Evolutionary conservation across 768 basidiomycete species (phyloP).

Genomic region (Daedalea quercina): DNA sequence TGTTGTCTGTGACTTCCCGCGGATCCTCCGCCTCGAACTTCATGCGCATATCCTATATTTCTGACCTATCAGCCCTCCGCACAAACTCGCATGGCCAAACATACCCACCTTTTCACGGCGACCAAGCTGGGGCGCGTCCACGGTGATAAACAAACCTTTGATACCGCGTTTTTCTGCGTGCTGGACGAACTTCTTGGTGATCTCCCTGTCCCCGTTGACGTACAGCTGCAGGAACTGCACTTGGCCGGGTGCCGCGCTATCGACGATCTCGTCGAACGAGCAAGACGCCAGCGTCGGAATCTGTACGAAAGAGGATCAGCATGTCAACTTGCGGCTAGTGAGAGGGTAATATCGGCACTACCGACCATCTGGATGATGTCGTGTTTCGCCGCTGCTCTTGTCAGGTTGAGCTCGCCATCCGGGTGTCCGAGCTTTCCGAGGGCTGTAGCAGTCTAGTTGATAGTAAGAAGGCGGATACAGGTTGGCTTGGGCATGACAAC

Average conservation of each 20-base stretch:
- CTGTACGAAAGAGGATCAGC: constrained; percentile 31
- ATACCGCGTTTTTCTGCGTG: constrained; percentile 89
- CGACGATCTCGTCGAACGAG: constrained; percentile 93
- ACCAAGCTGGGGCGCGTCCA: constrained; percentile 95
- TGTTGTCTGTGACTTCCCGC: constrained; percentile 46
- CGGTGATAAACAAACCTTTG: constrained; percentile 93
- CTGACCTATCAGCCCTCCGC: neutral
- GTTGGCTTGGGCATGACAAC: constrained; percentile 1
- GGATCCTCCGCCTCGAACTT: constrained; percentile 84
- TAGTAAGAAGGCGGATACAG: neutral
- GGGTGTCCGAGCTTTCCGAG: constrained; percentile 94
- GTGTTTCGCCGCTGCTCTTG: constrained; percentile 79
- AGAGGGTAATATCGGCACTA: neutral
- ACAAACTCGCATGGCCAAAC: neutral
- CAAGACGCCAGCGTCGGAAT: constrained; percentile 95
- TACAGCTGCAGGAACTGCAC: constrained; percentile 82
- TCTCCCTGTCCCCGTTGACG: constrained; percentile 57
- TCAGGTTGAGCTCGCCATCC: constrained; percentile 89
- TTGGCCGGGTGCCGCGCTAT: constrained; percentile 74
- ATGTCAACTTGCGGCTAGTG: neutral
- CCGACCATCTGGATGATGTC: constrained; percentile 68
- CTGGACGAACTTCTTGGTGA: constrained; percentile 81
- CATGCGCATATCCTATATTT: constrained; percentile 83
- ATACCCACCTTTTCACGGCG: constrained; percentile 69
- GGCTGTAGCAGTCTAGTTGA: constrained; percentile 65